These are phyloP conservation scores for Mesembryanthemum crystallinum DNA, from an alignment of 148 eudicot species.

Conservation along the genomic window DNA sequence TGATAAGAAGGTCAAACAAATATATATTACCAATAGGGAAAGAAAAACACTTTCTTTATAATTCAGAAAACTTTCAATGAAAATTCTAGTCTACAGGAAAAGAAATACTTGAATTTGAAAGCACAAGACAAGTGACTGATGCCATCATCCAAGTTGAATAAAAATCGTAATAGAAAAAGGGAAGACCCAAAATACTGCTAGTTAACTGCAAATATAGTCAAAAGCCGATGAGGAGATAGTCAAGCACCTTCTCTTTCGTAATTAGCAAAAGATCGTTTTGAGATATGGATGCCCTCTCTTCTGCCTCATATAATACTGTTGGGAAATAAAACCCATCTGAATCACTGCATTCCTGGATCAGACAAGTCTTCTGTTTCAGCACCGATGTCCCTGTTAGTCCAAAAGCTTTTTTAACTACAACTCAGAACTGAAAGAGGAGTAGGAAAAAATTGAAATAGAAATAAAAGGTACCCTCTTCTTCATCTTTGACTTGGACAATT, in stretches of 20 bases:
- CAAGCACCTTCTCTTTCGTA: constrained; percentile 58
- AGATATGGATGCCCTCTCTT: constrained; percentile 40
- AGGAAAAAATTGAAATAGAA: neutral
- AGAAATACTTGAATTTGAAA: neutral
- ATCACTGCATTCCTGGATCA: constrained; percentile 52
- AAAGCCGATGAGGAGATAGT: neutral
- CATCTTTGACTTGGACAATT: constrained; percentile 53
- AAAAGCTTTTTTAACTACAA: constrained; percentile 2
- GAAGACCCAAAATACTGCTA: neutral
- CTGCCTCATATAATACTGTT: constrained; percentile 21
- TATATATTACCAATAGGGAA: neutral
- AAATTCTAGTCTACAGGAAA: too few relatives aligned
- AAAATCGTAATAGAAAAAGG: neutral
- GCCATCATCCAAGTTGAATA: neutral
- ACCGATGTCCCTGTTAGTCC: constrained; percentile 28
- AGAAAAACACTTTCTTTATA: too few relatives aligned
- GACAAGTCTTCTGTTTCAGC: constrained; percentile 32
- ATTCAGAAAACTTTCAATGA: too few relatives aligned
- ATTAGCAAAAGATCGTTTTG: constrained; percentile 75
- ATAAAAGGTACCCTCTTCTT: constrained; percentile 55
- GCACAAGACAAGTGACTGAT: constrained; percentile 5
- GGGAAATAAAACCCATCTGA: constrained; percentile 62
- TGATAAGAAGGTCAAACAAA: constrained; percentile 1
- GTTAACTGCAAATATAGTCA: neutral
- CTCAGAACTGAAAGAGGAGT: neutral